phyloP scores from a whole-genome alignment of 2,329 filamentous ascomycete genomes.

The Trichoderma semiorbis region DNA sequence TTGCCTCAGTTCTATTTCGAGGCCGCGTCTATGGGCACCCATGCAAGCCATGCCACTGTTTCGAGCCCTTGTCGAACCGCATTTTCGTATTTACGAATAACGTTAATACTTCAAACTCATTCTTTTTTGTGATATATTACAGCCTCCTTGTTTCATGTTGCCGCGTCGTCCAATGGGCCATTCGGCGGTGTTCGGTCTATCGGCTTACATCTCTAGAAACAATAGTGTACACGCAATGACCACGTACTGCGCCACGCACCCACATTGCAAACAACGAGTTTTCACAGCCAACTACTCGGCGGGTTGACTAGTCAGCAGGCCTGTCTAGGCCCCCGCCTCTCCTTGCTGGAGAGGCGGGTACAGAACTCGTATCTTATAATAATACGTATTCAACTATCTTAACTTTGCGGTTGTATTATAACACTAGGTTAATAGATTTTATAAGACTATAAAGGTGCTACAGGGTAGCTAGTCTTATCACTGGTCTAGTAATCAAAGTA shows the following conservation, averaged over 20 bases:
- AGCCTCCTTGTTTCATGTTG: neutral
- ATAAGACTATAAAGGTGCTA: no score
- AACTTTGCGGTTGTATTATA: no score
- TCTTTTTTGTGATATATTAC: neutral
- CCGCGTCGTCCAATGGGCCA: neutral
- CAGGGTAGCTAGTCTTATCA: no score
- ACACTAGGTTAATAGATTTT: no score
- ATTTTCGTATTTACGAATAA: neutral
- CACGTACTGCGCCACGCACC: constrained; percentile 4
- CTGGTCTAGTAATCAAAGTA: no score
- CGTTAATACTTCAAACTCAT: neutral
- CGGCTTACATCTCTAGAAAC: neutral
- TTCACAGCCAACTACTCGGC: neutral
- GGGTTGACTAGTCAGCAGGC: no score
- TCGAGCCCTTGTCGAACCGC: neutral
- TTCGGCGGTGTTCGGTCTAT: neutral
- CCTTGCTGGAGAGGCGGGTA: no score
- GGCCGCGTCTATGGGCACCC: neutral
- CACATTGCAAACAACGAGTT: constrained; percentile 3
- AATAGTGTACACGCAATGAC: neutral
- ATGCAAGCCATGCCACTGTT: neutral
- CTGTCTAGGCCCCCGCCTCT: no score
- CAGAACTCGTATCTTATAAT: no score
- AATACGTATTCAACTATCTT: no score
- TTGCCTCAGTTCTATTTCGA: neutral